phyloP scores from a whole-genome alignment of 305 asterid genomes.

The Solanum aculeatissimum region DNA sequence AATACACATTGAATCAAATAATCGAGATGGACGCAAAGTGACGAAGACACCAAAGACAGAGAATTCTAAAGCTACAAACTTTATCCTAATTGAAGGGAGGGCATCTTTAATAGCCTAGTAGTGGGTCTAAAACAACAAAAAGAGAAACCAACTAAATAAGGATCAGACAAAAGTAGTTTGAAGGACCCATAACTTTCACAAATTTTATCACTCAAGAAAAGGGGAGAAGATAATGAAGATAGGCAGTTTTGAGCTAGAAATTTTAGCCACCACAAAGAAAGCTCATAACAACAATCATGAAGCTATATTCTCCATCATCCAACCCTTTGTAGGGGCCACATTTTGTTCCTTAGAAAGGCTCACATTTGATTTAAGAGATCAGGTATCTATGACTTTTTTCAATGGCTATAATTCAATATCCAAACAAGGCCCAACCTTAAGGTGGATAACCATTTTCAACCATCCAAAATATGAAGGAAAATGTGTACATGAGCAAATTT shows the following conservation, averaged over 20 bases:
- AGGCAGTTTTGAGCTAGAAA: constrained; percentile 7
- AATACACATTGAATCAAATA: not conserved
- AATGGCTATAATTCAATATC: not conserved
- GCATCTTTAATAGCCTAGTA: not conserved
- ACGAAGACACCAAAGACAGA: not conserved
- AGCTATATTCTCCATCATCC: not conserved
- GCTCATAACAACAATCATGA: constrained; percentile 6
- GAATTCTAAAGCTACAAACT: not conserved
- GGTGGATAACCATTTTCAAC: not conserved
- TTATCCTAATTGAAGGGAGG: not conserved
- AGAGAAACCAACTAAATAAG: not conserved
- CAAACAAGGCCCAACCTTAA: not conserved
- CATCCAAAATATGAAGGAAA: not conserved
- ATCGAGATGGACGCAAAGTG: not conserved
- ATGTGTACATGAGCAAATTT: not conserved
- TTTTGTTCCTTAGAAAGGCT: not conserved
- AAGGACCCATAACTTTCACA: not conserved
- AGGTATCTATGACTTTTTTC: not conserved
- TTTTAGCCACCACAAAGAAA: constrained; percentile 8
- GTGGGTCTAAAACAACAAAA: not conserved
- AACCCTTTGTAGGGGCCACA: not conserved
- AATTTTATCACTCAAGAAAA: not conserved
- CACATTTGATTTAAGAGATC: not conserved
- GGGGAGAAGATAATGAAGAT: constrained; percentile 18
- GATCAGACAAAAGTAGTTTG: not conserved